Conservation (phyloP, 176 grass and related monocot genomes). For the Rhynchospora pubera region DNA sequence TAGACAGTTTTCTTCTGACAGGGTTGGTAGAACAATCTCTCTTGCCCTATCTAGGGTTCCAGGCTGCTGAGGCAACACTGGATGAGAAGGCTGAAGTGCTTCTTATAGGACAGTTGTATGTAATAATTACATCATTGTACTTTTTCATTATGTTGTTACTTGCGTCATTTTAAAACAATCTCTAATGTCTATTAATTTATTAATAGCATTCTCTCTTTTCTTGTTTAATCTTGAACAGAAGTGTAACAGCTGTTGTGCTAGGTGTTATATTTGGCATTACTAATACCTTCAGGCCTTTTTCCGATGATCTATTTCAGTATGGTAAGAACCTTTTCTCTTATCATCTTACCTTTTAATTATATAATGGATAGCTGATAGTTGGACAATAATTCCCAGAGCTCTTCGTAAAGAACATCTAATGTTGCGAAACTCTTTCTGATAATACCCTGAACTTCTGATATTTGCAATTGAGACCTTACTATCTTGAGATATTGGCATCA, state of each 20-base stretch:
- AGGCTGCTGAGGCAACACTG: constrained; percentile 40
- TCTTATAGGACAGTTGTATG: constrained; percentile 81
- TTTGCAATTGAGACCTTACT: background rate
- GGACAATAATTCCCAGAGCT: background rate
- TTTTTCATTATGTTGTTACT: constrained; percentile 3
- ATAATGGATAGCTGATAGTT: background rate
- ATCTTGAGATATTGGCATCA: background rate
- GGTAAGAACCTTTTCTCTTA: constrained; percentile 40
- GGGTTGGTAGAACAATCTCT: constrained; percentile 66
- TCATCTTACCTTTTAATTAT: constrained; percentile 2
- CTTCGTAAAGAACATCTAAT: background rate
- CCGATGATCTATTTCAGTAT: constrained; percentile 82
- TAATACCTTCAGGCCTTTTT: constrained; percentile 67
- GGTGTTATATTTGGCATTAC: constrained; percentile 80
- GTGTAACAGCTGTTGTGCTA: constrained; percentile 56
- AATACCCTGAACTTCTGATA: background rate
- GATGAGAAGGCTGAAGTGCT: constrained; percentile 87
- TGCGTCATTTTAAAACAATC: constrained; percentile 1
- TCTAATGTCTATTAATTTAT: background rate
- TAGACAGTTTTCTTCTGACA: constrained; percentile 97
- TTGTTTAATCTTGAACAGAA: constrained; percentile 40
- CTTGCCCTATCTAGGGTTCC: constrained; percentile 58
- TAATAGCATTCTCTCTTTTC: background rate
- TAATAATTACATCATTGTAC: constrained; percentile 16
- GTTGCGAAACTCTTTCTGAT: background rate